Conservation (phyloP, 345 rosid genomes). For the Draba incana region DNA sequence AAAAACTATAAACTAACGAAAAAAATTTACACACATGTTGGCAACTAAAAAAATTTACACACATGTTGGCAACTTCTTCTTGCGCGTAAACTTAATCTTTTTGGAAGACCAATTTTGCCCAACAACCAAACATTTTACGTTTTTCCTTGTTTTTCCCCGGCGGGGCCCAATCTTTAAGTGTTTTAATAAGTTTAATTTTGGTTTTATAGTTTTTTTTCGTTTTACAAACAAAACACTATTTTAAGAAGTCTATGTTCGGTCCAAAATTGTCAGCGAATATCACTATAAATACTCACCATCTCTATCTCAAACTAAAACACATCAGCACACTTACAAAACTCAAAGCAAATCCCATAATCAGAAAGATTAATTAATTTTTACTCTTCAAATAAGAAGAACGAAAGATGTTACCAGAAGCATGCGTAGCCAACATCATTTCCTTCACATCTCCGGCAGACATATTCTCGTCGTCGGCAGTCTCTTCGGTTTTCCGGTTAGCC, state of each 20-base stretch:
- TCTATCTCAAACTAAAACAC: constrained; percentile 14
- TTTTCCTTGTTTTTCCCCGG: background rate
- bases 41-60: too few species aligned
- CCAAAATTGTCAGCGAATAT: constrained; percentile 11
- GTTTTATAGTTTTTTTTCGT: too few species aligned
- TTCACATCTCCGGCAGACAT: constrained; percentile 67
- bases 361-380: background rate
- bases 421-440: constrained; percentile 57
- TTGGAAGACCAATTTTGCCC: background rate
- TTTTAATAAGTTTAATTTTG: background rate
- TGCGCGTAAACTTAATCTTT: constrained; percentile 7
- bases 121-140: background rate
- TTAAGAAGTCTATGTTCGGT: background rate
- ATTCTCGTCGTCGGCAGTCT: constrained; percentile 51
- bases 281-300: constrained; percentile 24
- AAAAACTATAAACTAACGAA: too few species aligned
- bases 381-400: background rate
- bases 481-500: constrained; percentile 57
- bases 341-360: constrained; percentile 1
- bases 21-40: too few species aligned
- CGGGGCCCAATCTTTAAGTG: too few species aligned
- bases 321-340: background rate
- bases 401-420: constrained; percentile 59
- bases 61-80: background rate
- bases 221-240: too few species aligned